Conservation (phyloP, 306 rosid species). For the Cicer chorassanicum region DNA sequence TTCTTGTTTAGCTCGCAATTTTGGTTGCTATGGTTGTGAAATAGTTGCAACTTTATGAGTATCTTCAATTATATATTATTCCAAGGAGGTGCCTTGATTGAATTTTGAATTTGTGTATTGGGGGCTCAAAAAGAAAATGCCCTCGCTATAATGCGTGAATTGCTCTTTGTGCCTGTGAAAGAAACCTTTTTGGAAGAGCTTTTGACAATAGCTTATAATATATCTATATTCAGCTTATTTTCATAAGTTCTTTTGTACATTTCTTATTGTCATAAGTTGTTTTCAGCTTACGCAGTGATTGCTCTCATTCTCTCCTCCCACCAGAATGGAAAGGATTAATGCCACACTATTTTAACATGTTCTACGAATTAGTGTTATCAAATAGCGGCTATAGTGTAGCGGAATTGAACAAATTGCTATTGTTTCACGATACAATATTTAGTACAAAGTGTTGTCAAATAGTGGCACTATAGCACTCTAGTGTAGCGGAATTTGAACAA, state of each 20-base stretch:
- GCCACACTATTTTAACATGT: background rate
- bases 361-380: background rate
- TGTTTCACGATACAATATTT: no score
- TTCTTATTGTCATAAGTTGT: background rate
- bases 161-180: background rate
- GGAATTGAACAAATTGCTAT: no score
- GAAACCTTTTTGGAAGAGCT: background rate
- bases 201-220: background rate
- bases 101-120: slow-evolving; percentile 7
- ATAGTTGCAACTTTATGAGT: slow-evolving; percentile 21
- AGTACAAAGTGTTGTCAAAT: background rate
- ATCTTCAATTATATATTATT: background rate
- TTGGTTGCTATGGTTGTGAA: slow-evolving; percentile 10
- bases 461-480: background rate
- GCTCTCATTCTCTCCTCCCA: background rate
- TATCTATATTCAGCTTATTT: background rate
- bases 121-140: background rate
- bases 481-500: background rate
- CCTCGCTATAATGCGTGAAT: background rate
- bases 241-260: background rate
- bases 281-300: background rate
- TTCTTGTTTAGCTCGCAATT: background rate
- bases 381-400: no score
- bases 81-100: slow-evolving; percentile 18
- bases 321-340: background rate